A percentile compares a stretch with the other conserved stretches of the same genome.
These are phyloP conservation scores for Tuber indicum DNA, from an alignment of 495 filamentous ascomycete species.

Conservation along the genomic window DNA sequence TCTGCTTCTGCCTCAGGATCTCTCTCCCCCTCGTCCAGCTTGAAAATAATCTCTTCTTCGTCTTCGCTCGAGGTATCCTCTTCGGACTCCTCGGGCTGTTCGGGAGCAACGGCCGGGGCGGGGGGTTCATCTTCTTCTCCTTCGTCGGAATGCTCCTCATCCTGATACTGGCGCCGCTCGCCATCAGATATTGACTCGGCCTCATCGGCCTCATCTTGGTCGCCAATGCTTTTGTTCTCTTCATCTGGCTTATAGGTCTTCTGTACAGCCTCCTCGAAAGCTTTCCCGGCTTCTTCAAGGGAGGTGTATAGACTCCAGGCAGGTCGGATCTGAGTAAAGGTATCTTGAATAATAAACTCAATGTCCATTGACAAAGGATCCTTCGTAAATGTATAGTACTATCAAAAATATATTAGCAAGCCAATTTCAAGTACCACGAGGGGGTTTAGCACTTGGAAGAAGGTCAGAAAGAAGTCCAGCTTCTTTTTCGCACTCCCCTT, in stretches of 20 bases:
- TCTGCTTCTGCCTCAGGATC: conserved; percentile 94
- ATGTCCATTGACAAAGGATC: conserved; percentile 91
- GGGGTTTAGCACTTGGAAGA: conserved; percentile 61
- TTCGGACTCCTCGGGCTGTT: conserved; percentile 46
- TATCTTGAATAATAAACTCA: conserved; percentile 94
- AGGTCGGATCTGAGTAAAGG: conserved; percentile 71
- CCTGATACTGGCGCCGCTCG: conserved; percentile 21
- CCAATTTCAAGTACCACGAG: not conserved
- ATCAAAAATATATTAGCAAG: conserved; percentile 43
- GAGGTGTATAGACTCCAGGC: conserved; percentile 82
- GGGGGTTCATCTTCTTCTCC: conserved; percentile 31
- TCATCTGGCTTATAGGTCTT: conserved; percentile 79
- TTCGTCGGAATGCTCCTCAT: conserved; percentile 31
- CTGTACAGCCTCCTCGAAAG: conserved; percentile 78
- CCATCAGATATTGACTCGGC: conserved; percentile 45
- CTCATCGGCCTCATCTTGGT: conserved; percentile 61
- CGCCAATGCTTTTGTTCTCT: conserved; percentile 58
- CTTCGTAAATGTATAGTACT: conserved; percentile 92
- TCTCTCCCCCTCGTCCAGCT: conserved; percentile 77
- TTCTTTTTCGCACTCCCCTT: conserved; percentile 91
- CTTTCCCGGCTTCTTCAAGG: conserved; percentile 72
- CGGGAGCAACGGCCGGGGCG: conserved; percentile 49
- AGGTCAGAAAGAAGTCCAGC: conserved; percentile 94
- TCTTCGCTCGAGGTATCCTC: conserved; percentile 29
- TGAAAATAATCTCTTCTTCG: conserved; percentile 82